Percentiles rank a stretch among this genome's conserved stretches.
These are phyloP conservation scores for Diospyros lotus DNA, from an alignment of 148 eudicot genomes.

Conservation along the genomic window DNA sequence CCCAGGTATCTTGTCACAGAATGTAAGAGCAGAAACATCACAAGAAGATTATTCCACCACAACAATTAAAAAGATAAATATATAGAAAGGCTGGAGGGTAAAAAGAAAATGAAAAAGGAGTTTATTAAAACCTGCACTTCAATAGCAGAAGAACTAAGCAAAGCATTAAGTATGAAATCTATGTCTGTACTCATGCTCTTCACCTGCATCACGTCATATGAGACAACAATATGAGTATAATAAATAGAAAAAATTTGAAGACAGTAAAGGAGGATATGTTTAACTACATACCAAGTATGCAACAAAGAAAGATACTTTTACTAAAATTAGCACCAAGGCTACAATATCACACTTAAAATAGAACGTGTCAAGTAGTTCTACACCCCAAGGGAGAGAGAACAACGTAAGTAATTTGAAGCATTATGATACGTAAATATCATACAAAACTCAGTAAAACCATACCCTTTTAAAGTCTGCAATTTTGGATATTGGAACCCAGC, in stretches of 20 bases:
- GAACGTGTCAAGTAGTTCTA: not conserved
- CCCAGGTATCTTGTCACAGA: not conserved
- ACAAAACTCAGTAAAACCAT: conserved; percentile 16
- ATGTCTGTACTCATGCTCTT: conserved; percentile 78
- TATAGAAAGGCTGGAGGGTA: conserved; percentile 3
- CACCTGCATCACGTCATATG: conserved; percentile 50
- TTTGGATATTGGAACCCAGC: conserved; percentile 78
- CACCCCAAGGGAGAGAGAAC: not conserved
- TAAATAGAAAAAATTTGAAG: not conserved
- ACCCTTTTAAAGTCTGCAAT: conserved; percentile 95
- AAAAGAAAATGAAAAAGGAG: conserved; percentile 6
- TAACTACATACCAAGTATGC: not conserved
- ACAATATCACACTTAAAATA: no score
- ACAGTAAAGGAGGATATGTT: not conserved
- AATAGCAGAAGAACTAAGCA: conserved; percentile 59
- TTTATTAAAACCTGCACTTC: conserved; percentile 68
- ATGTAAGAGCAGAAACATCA: not conserved
- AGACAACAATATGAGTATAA: conserved; percentile 2
- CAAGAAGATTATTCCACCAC: not conserved
- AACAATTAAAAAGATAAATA: not conserved
- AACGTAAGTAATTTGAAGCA: not conserved
- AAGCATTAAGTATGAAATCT: conserved; percentile 67
- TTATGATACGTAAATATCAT: not conserved
- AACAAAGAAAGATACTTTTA: not conserved
- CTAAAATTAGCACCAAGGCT: not conserved